Conservation (phyloP, 2,329 filamentous ascomycete genomes). For the Epichloe glyceriae region DNA sequence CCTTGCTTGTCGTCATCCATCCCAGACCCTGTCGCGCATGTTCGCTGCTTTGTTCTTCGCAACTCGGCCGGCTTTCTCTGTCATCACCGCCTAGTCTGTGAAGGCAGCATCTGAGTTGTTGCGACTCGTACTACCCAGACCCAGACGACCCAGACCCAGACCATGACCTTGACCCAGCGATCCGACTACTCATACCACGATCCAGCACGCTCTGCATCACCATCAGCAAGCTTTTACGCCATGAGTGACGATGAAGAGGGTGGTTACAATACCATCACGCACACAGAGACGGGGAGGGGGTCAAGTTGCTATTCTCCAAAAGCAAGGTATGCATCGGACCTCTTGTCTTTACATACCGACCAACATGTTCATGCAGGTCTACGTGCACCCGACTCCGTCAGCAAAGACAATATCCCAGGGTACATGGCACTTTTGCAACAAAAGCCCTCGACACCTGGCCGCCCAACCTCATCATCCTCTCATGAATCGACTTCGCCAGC, state of each 20-base stretch:
- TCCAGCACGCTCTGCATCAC: constrained; percentile 6
- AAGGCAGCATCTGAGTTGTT: neutral
- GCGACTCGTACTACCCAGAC: too few species aligned
- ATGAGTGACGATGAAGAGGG: constrained; percentile 93
- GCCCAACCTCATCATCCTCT: constrained; percentile 19
- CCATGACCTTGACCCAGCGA: constrained; percentile 3
- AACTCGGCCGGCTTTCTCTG: neutral
- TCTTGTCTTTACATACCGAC: neutral
- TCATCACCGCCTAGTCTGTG: neutral
- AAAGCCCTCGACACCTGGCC: constrained; percentile 42
- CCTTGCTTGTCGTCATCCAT: neutral
- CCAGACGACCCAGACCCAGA: neutral
- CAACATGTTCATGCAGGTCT: constrained; percentile 47
- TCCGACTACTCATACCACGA: neutral
- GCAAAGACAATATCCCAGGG: constrained; percentile 88
- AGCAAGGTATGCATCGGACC: constrained; percentile 59
- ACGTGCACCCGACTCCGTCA: constrained; percentile 86
- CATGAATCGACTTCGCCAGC: constrained; percentile 29
- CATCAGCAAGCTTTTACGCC: constrained; percentile 33
- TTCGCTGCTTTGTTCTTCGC: neutral
- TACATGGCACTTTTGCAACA: constrained; percentile 91
- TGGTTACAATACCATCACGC: constrained; percentile 87
- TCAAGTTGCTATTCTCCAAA: constrained; percentile 90
- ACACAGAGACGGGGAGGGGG: constrained; percentile 66
- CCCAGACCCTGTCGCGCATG: neutral